Evolutionary conservation across 192 early-diverging fungal species (phyloP).

Genomic region (Dissophora globulifera): DNA sequence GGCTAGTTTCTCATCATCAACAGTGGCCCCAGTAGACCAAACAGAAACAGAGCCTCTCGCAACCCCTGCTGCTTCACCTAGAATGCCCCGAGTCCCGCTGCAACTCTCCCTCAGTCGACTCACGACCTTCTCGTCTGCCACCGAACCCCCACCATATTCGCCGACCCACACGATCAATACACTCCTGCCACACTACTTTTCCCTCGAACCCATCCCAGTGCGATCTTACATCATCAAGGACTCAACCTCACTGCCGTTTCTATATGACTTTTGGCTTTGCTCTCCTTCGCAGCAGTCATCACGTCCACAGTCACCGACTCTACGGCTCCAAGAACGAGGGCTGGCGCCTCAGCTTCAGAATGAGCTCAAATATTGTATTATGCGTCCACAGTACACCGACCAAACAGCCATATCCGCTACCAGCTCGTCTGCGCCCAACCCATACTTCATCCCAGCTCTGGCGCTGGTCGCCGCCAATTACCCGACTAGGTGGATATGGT

Average conservation of each 20-base stretch:
- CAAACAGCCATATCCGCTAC: conserved; percentile 24
- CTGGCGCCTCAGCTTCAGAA: conserved; percentile 8
- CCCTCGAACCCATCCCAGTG: conserved; percentile 36
- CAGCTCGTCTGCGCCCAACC: conserved; percentile 4
- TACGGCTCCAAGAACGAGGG: conserved; percentile 24
- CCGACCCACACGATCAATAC: conserved; percentile 46
- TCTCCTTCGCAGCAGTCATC: conserved; percentile 11
- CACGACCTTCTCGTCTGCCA: conserved; percentile 9
- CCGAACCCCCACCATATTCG: conserved; percentile 44
- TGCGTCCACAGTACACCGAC: conserved; percentile 37
- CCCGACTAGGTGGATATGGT: conserved; percentile 43
- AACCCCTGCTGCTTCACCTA: too few species aligned
- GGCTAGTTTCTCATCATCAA: too few species aligned
- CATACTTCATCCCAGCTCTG: conserved; percentile 34
- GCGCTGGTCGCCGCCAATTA: conserved; percentile 28
- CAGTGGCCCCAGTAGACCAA: too few species aligned
- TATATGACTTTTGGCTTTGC: conserved; percentile 36
- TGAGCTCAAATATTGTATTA: conserved; percentile 38
- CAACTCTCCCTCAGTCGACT: conserved; percentile 3
- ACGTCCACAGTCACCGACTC: conserved; percentile 18
- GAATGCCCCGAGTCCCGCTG: too few species aligned
- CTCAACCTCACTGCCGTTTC: conserved; percentile 18
- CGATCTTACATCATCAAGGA: conserved; percentile 39
- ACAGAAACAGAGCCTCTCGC: too few species aligned
- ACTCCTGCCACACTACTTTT: conserved; percentile 47